Conservation (phyloP, 2,329 filamentous ascomycete species). For the Phialophora expanda region DNA sequence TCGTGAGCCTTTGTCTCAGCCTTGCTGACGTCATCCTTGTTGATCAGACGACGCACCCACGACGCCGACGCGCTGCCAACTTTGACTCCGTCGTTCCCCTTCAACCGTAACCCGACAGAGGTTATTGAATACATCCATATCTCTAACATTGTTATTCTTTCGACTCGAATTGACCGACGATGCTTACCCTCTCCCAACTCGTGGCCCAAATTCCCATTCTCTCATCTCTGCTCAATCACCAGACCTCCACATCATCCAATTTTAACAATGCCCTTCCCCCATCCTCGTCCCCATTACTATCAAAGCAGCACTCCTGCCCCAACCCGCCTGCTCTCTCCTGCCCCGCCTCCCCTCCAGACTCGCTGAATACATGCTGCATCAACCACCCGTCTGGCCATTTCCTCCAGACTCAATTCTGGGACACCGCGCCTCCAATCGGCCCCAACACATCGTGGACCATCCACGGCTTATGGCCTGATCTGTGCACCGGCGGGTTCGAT, state of each 20-base stretch:
- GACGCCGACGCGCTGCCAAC: neutral
- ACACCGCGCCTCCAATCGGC: conserved; percentile 67
- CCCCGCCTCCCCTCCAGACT: conserved; percentile 26
- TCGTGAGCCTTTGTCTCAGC: conserved; percentile 12
- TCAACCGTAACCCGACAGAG: neutral
- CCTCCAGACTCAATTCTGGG: conserved; percentile 79
- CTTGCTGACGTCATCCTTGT: conserved; percentile 26
- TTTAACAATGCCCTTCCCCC: neutral
- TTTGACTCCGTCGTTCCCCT: neutral
- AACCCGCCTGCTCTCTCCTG: conserved; percentile 34
- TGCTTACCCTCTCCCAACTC: conserved; percentile 16
- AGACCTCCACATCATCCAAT: neutral
- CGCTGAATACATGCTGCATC: conserved; percentile 71
- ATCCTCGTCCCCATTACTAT: neutral
- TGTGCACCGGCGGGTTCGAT: conserved; percentile 73
- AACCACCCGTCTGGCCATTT: conserved; percentile 73
- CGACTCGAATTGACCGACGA: neutral
- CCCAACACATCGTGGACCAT: conserved; percentile 74
- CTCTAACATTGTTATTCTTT: neutral
- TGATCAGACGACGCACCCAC: neutral
- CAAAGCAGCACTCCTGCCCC: conserved; percentile 18
- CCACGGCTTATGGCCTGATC: conserved; percentile 72
- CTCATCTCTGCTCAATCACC: conserved; percentile 21
- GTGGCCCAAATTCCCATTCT: conserved; percentile 28
- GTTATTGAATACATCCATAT: neutral